Evolutionary conservation across 805 yeast species (phyloP).

Genomic region (Ogataea saltuana): DNA sequence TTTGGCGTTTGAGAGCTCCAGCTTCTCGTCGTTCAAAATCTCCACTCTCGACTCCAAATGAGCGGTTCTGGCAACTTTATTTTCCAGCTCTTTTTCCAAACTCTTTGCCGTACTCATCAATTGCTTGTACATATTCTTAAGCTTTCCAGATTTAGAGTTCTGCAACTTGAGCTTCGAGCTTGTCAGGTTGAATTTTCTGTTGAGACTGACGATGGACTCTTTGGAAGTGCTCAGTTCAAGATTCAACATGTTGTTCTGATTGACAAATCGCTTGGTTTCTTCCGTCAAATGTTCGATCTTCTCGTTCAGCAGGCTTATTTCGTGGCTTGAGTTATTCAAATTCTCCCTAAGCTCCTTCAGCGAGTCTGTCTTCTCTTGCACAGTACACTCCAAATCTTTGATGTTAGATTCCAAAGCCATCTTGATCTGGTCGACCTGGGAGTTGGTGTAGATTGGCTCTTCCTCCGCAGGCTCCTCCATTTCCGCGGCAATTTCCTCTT

Average conservation of each 20-base stretch:
- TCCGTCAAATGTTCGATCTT: constrained; percentile 9
- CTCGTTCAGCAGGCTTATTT: constrained; percentile 6
- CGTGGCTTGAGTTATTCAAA: constrained; percentile 3
- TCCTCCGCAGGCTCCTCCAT: constrained; percentile 20
- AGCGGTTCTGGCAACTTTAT: constrained; percentile 12
- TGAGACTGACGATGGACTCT: constrained; percentile 12
- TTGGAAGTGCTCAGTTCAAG: constrained; percentile 24
- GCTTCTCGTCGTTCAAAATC: constrained; percentile 28
- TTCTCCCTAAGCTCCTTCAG: constrained; percentile 14
- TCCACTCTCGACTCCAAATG: constrained; percentile 23
- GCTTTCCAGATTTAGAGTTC: constrained; percentile 21
- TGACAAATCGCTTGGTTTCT: constrained; percentile 18
- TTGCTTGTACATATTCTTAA: constrained; percentile 21
- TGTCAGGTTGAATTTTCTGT: constrained; percentile 13
- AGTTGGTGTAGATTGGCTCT: constrained; percentile 16
- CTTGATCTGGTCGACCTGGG: constrained; percentile 27
- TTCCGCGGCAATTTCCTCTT: constrained; percentile 8
- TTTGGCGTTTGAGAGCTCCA: constrained; percentile 21
- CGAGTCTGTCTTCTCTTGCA: constrained; percentile 14
- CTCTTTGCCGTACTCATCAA: constrained; percentile 23
- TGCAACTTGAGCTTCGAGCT: constrained; percentile 16
- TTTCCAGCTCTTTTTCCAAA: constrained; percentile 18
- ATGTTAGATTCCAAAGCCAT: constrained; percentile 17
- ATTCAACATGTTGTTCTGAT: constrained; percentile 18
- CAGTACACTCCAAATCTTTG: constrained; percentile 10